Base-by-base conservation (phyloP, 1,284 basidiomycete genomes). In the Puccinia hordei region DNA sequence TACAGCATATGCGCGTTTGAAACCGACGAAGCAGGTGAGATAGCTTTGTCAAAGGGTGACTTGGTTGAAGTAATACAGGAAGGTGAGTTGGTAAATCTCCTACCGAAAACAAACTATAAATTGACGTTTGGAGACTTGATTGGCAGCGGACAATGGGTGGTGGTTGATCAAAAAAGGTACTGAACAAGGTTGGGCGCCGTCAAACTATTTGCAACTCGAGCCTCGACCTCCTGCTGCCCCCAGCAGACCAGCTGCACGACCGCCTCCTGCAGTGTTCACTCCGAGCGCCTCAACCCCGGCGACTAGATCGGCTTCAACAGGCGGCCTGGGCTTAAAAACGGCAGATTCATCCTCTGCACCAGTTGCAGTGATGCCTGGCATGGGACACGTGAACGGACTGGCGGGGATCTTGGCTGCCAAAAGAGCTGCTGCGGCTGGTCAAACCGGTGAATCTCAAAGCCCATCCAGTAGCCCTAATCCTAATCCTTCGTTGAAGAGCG, bases 121-220 rank as follows among this genome's bases (percentile, higher is more conserved):
- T 51, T 65, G 55, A 66, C 51, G 57, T 33, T 49, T n/a, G 30
- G 57, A n/a, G 44, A 27, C 41, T 77, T 78, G 22, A n/a, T 69
- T 49, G 38, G 44, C 27, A 80, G 78, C 71, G 57, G 66, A 75
- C 13, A 82, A 82, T 35, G 87, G 89, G 1, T 99, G 96, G 96
- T 98, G 96, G 95, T 88, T 98, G 61, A 92, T 98, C 73, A 93
- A 92, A 88, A 95, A 93, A 87, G 89, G 89, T 79, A 90, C 89
- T 0, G 86, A 88, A 30, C 94, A 98, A 86, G 96, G 94, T 19
- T 99, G 95, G 95, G 93, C 95, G 22, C 96, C 96, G 1, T 91
- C 92, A 82, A 97, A 98, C 86, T 98, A 98, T 85, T 86, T 84
- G 82, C 87, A 86, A 73, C 76, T 82, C 24, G 55, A 63, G 30